These are phyloP conservation scores for Triglochin maritima DNA, from an alignment of 106 monocot species.

Conservation along the genomic window DNA sequence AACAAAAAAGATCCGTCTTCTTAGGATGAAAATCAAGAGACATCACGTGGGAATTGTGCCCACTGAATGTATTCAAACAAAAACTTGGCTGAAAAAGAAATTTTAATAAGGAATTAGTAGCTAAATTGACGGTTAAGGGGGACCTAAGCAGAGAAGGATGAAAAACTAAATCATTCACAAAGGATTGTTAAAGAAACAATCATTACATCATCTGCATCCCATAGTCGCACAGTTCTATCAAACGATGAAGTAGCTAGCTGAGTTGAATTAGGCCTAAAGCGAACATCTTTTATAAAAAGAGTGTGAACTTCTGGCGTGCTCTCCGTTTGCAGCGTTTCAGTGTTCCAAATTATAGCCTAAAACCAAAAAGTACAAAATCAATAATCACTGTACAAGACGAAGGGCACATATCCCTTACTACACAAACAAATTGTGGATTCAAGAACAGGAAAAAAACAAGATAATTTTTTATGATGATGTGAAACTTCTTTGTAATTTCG, in stretches of 20 bases:
- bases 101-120: background rate
- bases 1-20: slow-evolving; percentile 85
- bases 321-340: slow-evolving; percentile 51
- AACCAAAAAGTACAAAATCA: background rate
- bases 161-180: background rate
- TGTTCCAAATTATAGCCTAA: slow-evolving; percentile 69
- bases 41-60: slow-evolving; percentile 80
- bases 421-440: too few relatives aligned
- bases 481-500: too few relatives aligned
- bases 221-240: slow-evolving; percentile 87
- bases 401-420: background rate
- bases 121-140: background rate
- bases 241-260: slow-evolving; percentile 89
- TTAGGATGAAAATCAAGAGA: slow-evolving; percentile 87
- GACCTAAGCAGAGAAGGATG: background rate
- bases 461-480: too few relatives aligned
- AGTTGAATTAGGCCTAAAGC: slow-evolving; percentile 77
- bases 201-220: slow-evolving; percentile 87
- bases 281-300: slow-evolving; percentile 63
- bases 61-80: slow-evolving; percentile 87
- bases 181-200: background rate
- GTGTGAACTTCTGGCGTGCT: slow-evolving; percentile 73
- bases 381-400: background rate
- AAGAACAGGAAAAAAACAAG: too few relatives aligned
- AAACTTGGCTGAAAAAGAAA: slow-evolving; percentile 55